Evolutionary conservation across 2,329 filamentous ascomycete genomes (phyloP), one percentile per base, ranked within the genome.

Genomic region (Camillea tinctor): DNA sequence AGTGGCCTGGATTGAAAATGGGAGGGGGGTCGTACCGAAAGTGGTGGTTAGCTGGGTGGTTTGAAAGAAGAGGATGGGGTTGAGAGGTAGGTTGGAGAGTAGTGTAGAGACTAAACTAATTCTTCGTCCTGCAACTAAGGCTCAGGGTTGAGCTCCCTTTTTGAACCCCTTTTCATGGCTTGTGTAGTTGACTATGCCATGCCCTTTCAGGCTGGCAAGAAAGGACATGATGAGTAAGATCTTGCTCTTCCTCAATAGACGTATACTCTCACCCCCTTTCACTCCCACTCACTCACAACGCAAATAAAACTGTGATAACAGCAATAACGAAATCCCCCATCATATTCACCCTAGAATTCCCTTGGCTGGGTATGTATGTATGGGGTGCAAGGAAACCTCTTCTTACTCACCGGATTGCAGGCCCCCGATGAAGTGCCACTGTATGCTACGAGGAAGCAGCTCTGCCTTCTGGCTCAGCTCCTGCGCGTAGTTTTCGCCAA

Each of bases 401-500:
- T 17, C 54, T 20, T 56, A 69, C 77, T 64, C 74, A 85, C 84
- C 80, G 15, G 91, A 93, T 77, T 99, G 95, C 48, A 99, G 79
- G 0, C 91, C 92, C 48, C 95, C 95, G 73, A 98, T 99, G 76
- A 98, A 97, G 76, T 99, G 95, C 95, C 95, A 99, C 69, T 84
- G 84, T 66, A 99, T 90, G 36, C 82, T 84, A 51, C 79, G 78
- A 0, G 95, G 94, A 11, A 99, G 84, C 20, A 97, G 74, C 40
- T 84, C 83, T 1, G 92, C 89, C 76, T 99, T 99, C 74, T 96
- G 90, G 60, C 84, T 82, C 57, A 99, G 84, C 76, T 99, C 95
- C 76, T 94, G 91, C 3, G 90, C 84, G 79, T 99, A 99, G 80
- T 99, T 99, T 78, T 99, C 95, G 69, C 95, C 95, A 75, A 98